Evolutionary conservation across 192 early-diverging fungal species (phyloP).

Genomic region (Coemansia brasiliensis): DNA sequence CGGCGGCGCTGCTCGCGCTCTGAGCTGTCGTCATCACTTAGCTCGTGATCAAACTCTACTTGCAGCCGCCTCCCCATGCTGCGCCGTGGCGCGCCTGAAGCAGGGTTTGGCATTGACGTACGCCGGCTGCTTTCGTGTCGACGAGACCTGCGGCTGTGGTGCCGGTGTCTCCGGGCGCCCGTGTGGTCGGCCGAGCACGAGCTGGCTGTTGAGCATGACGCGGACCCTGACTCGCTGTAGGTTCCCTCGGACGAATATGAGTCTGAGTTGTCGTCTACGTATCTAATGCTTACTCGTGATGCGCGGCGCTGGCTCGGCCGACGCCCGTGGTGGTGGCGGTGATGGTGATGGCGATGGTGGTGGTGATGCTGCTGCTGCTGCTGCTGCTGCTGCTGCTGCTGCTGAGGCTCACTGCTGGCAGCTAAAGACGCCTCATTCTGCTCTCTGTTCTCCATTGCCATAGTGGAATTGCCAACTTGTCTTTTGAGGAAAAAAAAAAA

Average conservation of each 20-base stretch:
- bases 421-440: too few species aligned
- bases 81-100: slow-evolving; percentile 15
- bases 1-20: slow-evolving; percentile 14
- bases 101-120: slow-evolving; percentile 24
- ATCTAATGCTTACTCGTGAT: not conserved
- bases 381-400: too few species aligned
- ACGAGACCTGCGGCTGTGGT: slow-evolving; percentile 21
- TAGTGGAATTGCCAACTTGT: too few species aligned
- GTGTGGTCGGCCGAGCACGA: slow-evolving; percentile 31
- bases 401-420: too few species aligned
- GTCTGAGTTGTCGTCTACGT: not conserved
- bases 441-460: too few species aligned
- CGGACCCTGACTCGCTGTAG: slow-evolving; percentile 45
- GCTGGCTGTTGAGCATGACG: slow-evolving; percentile 48
- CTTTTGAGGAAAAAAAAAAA: too few species aligned
- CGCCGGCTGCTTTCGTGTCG: slow-evolving; percentile 15
- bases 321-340: slow-evolving; percentile 11
- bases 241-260: slow-evolving; percentile 15
- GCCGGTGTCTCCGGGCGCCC: slow-evolving; percentile 29
- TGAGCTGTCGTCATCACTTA: slow-evolving; percentile 11
- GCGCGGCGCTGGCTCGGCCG: slow-evolving; percentile 1
- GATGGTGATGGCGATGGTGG: slow-evolving; percentile 2
- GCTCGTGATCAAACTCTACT: slow-evolving; percentile 21
- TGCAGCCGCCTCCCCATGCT: slow-evolving; percentile 27
- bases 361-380: too few species aligned